Percentiles rank a stretch among this genome's conserved stretches.
phyloP scores from a whole-genome alignment of 768 basidiomycete species.

The Tricholoma sp. region DNA sequence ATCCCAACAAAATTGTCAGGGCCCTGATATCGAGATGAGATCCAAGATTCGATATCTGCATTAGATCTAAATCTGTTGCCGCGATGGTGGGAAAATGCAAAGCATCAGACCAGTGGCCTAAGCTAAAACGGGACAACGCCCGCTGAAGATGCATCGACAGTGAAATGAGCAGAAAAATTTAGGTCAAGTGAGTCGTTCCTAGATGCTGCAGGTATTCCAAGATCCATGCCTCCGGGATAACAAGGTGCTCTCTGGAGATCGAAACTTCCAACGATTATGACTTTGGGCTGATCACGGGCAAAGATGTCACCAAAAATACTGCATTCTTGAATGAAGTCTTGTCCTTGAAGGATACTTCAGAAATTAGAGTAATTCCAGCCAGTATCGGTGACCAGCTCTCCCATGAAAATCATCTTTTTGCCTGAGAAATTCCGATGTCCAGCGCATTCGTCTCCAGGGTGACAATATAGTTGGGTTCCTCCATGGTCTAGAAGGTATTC shows the following conservation, averaged over 20 bases:
- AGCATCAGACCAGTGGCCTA: too few relatives aligned
- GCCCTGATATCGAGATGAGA: too few relatives aligned
- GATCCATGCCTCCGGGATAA: conserved; percentile 94
- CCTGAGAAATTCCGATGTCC: conserved; percentile 85
- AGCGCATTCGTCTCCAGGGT: conserved; percentile 68
- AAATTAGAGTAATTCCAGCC: conserved; percentile 79
- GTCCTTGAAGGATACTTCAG: conserved; percentile 90
- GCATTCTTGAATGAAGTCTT: conserved; percentile 76
- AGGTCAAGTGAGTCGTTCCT: too few relatives aligned
- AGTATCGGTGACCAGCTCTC: conserved; percentile 76
- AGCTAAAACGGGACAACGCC: too few relatives aligned
- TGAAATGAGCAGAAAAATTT: too few relatives aligned
- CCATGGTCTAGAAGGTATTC: conserved; percentile 92
- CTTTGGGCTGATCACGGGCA: conserved; percentile 83
- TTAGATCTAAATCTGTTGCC: too few relatives aligned
- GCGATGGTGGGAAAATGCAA: too few relatives aligned
- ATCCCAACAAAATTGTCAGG: too few relatives aligned
- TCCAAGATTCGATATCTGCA: too few relatives aligned
- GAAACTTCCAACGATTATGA: conserved; percentile 81
- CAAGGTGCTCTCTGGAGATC: conserved; percentile 86
- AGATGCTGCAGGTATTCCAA: conserved; percentile 90
- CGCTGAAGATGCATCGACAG: too few relatives aligned
- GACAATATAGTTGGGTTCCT: conserved; percentile 87
- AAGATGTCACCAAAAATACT: conserved; percentile 85
- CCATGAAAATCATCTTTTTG: conserved; percentile 99